Evolutionary conservation across 1,139 yeast genomes (phyloP), one percentile per base, ranked within the genome.

Genomic region (Magnusiomyces magnusii): DNA sequence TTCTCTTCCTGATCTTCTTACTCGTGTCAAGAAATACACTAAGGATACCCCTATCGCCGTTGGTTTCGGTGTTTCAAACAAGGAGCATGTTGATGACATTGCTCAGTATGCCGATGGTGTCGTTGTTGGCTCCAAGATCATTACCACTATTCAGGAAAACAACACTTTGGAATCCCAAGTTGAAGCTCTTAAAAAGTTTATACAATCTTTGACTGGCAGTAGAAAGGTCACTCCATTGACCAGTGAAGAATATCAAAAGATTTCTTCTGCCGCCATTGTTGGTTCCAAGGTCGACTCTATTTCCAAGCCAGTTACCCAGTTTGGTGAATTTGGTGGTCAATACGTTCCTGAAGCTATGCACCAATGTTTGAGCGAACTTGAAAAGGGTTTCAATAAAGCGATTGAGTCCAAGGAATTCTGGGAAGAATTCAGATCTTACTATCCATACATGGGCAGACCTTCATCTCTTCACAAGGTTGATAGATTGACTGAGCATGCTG

Each of bases 271-370:
- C 19, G 66, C 66, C 27, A 39, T 58, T 53, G 61, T 65, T 60
- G 68, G 66, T 5, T 55, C 57, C 51, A 58, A 57, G 53, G 58
- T 60, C 21, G 56, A 53, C 52, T 62, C 66, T 15, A 57, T 61
- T n/a, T 63, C 64, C 5, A 68, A 65, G 44, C 63, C 66, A n/a
- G 58, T 54, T 36, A 39, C 34, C 44, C 80, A 87, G 65, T 93
- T 92, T 68, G 99, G 99, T 68, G 92, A 85, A 58, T 95, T 90
- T 70, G 99, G 99, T 72, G 99, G 99, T 61, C 99, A 93, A 76
- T 93, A 88, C 71, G 98, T 95, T 42, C 99, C 99, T 53, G 99
- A 93, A 76, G 92, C 96, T 27, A 78, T 93, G 69, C 95, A 92
- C 73, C 82, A 96, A 53, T 93, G 98, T 78, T 80, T 93, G 65